phyloP scores from a whole-genome alignment of 176 grass and related monocot species.

The Oryza meridionalis region DNA sequence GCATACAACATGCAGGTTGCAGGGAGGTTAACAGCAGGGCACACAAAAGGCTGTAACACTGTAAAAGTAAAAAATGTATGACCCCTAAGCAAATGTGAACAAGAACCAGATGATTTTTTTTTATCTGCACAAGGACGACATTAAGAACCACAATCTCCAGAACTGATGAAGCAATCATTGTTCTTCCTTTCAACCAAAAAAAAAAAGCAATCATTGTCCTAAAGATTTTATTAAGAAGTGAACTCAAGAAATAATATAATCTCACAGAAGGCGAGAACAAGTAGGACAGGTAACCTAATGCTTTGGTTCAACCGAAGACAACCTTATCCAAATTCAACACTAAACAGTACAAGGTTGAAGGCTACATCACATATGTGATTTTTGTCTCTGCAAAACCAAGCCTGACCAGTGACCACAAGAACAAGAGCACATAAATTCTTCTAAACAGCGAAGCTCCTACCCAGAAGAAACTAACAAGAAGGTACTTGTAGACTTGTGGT shows the following conservation, averaged over 20 bases:
- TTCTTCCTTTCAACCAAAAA: not conserved
- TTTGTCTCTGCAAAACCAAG: constrained; percentile 5
- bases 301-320: constrained; percentile 20
- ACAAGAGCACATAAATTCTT: not conserved
- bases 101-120: not conserved
- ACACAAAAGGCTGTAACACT: not conserved
- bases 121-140: constrained; percentile 12
- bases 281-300: not conserved
- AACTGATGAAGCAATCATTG: constrained; percentile 32
- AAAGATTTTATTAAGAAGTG: constrained; percentile 33
- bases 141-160: not conserved
- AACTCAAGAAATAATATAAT: constrained; percentile 27
- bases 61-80: not conserved
- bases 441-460: constrained; percentile 5
- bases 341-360: constrained; percentile 1
- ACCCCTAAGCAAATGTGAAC: not conserved
- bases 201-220: constrained; percentile 1
- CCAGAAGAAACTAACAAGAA: constrained; percentile 7
- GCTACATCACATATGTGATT: not conserved
- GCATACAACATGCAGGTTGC: constrained; percentile 11
- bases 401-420: not conserved
- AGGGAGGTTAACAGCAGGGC: not conserved
- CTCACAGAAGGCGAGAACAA: constrained; percentile 23
- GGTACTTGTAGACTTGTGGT: not conserved
- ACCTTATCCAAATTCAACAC: constrained; percentile 28